Evolutionary conservation across 176 grass and related monocot genomes (phyloP).

Genomic region (Leersia perrieri): DNA sequence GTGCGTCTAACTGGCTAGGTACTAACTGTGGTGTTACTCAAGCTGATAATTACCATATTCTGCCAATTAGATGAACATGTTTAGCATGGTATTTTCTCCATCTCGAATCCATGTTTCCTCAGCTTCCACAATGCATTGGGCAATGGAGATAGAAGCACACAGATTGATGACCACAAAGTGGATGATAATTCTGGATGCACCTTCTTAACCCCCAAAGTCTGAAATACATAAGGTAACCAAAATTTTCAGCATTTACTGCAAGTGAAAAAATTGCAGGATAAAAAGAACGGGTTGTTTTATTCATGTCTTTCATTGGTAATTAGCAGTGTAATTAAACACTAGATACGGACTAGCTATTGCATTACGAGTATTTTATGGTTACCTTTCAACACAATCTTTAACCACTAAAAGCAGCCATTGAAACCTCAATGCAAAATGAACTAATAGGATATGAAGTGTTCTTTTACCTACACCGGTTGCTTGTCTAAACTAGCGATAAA

Average conservation of each 20-base stretch:
- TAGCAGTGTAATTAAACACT: neutral
- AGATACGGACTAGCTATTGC: neutral
- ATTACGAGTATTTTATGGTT: neutral
- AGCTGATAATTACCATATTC: conserved; percentile 42
- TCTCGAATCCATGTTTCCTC: conserved; percentile 27
- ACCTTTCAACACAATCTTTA: neutral
- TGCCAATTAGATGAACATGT: conserved; percentile 24
- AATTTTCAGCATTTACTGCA: neutral
- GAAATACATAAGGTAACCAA: conserved; percentile 23
- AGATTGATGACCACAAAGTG: neutral
- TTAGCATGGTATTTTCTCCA: conserved; percentile 19
- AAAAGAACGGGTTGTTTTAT: neutral
- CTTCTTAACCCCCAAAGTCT: conserved; percentile 25
- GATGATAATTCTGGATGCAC: conserved; percentile 21
- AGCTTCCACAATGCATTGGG: neutral
- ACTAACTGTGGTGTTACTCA: conserved; percentile 4
- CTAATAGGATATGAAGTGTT: neutral
- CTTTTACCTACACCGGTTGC: neutral
- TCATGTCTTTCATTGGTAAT: neutral
- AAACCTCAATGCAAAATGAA: neutral
- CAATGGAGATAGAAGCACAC: conserved; percentile 16
- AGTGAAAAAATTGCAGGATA: neutral
- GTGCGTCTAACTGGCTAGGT: conserved; percentile 20
- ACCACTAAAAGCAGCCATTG: neutral
- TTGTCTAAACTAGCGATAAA: neutral